Conservation (phyloP, 1,284 basidiomycete genomes). For the Puccinia novopanici region DNA sequence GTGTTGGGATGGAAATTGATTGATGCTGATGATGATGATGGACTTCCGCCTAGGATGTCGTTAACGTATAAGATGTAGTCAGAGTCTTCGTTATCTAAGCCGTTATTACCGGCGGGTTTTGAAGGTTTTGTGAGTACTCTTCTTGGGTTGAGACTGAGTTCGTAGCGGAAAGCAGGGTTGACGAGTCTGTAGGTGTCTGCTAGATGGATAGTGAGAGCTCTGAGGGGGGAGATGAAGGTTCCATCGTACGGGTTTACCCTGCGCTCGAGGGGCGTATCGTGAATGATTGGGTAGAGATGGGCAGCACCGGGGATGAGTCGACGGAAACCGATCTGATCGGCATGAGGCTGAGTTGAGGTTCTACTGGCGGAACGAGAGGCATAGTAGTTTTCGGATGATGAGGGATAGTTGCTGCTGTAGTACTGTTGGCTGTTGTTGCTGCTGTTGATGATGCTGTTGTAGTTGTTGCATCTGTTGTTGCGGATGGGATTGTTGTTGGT, state of each 20-base stretch:
- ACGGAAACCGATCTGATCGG: constrained; percentile 37
- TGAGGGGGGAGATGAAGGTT: constrained; percentile 65
- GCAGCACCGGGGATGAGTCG: neutral
- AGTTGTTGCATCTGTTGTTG: neutral
- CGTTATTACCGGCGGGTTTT: constrained; percentile 88
- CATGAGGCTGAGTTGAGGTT: constrained; percentile 24
- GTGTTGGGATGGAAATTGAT: neutral
- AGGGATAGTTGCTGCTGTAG: neutral
- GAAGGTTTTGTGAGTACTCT: constrained; percentile 93
- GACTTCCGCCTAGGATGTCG: constrained; percentile 75
- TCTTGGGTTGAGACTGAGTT: constrained; percentile 85
- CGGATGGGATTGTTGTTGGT: neutral
- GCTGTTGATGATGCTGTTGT: neutral
- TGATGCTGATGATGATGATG: constrained; percentile 42
- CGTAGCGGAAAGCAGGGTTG: constrained; percentile 88
- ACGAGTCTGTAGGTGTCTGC: constrained; percentile 86
- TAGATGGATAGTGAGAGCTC: constrained; percentile 81
- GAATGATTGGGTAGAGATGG: constrained; percentile 35
- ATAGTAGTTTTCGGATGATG: constrained; percentile 43
- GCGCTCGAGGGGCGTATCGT: constrained; percentile 25
- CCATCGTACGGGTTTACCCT: constrained; percentile 40
- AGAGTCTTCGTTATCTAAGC: constrained; percentile 93
- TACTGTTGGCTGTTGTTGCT: too few relatives aligned
- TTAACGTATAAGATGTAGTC: constrained; percentile 98
- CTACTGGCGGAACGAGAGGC: constrained; percentile 39